These are phyloP conservation scores for Coemansia sp. DNA, from an alignment of 192 early-diverging fungal genomes.

Conservation along the genomic window DNA sequence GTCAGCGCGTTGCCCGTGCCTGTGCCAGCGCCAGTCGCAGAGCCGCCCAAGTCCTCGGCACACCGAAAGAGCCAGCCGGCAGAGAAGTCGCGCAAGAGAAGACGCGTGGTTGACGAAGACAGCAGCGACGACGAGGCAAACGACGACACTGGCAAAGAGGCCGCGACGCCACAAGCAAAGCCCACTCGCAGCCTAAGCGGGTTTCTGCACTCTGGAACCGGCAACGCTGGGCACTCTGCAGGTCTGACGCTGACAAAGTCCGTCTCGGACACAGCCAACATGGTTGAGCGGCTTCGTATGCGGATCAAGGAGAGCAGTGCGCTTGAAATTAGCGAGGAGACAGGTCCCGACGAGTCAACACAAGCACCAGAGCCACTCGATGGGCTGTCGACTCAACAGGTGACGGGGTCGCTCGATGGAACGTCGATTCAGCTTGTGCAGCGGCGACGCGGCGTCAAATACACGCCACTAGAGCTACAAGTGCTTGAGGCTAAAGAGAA, in stretches of 20 bases:
- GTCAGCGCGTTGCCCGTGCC: neutral
- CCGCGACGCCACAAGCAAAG: neutral
- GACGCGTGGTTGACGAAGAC: neutral
- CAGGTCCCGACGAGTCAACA: neutral
- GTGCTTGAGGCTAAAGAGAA: conserved; percentile 68
- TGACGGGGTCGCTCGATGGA: neutral
- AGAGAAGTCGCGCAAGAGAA: conserved; percentile 2
- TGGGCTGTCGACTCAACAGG: conserved; percentile 27
- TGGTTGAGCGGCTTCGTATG: conserved; percentile 29
- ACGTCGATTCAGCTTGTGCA: conserved; percentile 42
- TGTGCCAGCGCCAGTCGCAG: conserved; percentile 1
- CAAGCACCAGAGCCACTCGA: neutral
- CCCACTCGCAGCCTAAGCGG: neutral
- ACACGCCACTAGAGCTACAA: conserved; percentile 84
- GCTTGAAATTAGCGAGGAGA: neutral
- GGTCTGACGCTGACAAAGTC: conserved; percentile 15
- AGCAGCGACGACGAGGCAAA: neutral
- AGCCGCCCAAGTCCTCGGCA: neutral
- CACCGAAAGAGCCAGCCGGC: neutral
- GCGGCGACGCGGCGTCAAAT: conserved; percentile 41
- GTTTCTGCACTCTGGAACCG: conserved; percentile 8
- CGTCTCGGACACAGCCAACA: conserved; percentile 19
- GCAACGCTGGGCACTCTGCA: neutral
- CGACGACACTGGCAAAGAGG: neutral
- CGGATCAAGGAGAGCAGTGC: conserved; percentile 15